Base-by-base conservation (phyloP, 169 alveolate genomes). In the Sarcocystis neurona region DNA sequence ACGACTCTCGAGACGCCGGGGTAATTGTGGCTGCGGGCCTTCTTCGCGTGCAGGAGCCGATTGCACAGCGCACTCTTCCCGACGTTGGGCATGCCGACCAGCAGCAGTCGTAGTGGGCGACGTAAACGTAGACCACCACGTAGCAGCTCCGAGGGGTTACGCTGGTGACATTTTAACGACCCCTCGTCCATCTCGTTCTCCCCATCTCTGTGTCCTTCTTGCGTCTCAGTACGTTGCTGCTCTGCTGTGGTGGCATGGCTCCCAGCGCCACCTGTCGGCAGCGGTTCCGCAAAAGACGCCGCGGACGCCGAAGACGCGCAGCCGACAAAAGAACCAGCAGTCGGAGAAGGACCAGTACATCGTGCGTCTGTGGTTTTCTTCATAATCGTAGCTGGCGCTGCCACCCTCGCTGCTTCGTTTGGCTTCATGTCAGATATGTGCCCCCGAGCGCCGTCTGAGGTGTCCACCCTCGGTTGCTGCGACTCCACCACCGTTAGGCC, bases 11-110 rank as follows among this genome's bases (percentile, higher is more conserved):
- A 94, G 58, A 93, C 89, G 58, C 97, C 97, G 3, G 97, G 96
- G 43, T 84, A 78, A 58, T 94, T 93, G 93, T 88, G 94, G 72
- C 96, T 93, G 72, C 93, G 92, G 43, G 96, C 91, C 53, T 89
- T 94, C 75, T 90, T 94, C 72, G 94, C 68, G 43, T 96, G 96
- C 66, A 94, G 89, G 46, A 95, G 90, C 37, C 96, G 63, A 79
- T 95, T 95, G 68, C 94, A 91, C 30, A 95, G 86, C 12, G 97
- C 96, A 47, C 95, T 91, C 89, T 95, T 95, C 0, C 97, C 97
- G 30, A 94, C 96, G 70, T 95, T 95, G 0, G 97, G 97, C 91
- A 93, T 78, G 12, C 97, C 97, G 39, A 95, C 79, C 39, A 95
- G 91, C 32, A 95, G 94, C 46, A 94, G 93, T 34, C 96, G 93